Evolutionary conservation across 306 rosid species (phyloP), one percentile per base, ranked within the genome.

Genomic region (Lupinus albus): DNA sequence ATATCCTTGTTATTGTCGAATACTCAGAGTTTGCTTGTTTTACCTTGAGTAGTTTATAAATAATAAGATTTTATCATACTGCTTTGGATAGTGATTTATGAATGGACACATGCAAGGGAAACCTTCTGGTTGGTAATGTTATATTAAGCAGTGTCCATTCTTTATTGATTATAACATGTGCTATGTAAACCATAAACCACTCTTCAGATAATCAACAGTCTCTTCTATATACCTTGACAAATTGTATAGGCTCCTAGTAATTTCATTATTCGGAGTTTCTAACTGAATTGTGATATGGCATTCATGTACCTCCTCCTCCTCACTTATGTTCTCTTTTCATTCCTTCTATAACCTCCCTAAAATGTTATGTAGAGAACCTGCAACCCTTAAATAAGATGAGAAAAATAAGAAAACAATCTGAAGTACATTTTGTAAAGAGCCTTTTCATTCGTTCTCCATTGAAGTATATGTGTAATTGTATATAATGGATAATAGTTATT

Each of bases 371-470:
- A 16, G 46, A 61, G 70, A 45, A 61, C 32, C 32, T 1, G 9
- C 2, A 18, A 38, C 45, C 36, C 16, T 66, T 14, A 54, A 39
- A 28, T 15, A 17, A 18, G 10, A 11, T 11, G 11, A 54, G 42
- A 30, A 25, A 54, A 41, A 13, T 3, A 59, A 47, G 11, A 28
- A 11, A 44, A 68, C 46, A 25, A 15, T 11, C 16, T 65, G 69
- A 68, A 53, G 45, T 53, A 53, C 54, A 72, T 65, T 46, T 48
- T 67, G 14, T 44, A 1, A 11, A 61, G 53, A 62, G 51, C 21
- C 7, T 14, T 12, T 1, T 11, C 71, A 16, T 47, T 52, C 13
- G 61, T 35, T 15, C 5, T 42, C 64, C 41, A 8, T 45, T 66
- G 49, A 10, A 74, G 50, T 68, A 61, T 25, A 38, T 64, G 64